These are phyloP conservation scores for Logfia minima DNA, from an alignment of 129 eudicot species.

Conservation along the genomic window DNA sequence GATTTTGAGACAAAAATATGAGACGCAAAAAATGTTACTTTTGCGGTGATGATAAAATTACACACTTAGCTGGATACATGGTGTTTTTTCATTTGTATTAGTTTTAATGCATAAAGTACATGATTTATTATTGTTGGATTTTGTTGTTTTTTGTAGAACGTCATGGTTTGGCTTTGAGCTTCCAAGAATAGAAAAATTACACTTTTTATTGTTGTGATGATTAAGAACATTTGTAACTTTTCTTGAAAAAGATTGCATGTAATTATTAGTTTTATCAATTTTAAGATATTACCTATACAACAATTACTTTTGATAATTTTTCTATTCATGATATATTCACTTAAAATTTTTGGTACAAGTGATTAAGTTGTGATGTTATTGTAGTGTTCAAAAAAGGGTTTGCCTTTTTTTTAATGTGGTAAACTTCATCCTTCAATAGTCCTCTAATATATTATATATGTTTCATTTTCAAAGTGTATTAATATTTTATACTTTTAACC, in stretches of 20 bases:
- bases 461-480: no score
- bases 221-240: neutral
- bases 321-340: no score
- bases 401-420: no score
- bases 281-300: no score
- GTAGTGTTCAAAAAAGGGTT: no score
- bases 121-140: neutral
- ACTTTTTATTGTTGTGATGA: neutral
- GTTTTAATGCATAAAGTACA: neutral
- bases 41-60: slow-evolving; percentile 30
- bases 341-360: no score
- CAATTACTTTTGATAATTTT: no score
- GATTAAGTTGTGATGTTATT: no score
- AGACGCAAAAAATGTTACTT: slow-evolving; percentile 20
- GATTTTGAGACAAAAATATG: slow-evolving; percentile 15
- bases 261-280: no score
- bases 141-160: neutral
- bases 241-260: neutral
- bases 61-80: neutral
- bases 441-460: no score
- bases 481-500: no score
- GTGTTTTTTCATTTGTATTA: neutral
- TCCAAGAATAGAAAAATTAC: neutral
- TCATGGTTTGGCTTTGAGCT: neutral
- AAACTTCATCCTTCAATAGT: no score